phyloP scores from a whole-genome alignment of 164 flowering plant species.

The Warburgia ugandensis region DNA sequence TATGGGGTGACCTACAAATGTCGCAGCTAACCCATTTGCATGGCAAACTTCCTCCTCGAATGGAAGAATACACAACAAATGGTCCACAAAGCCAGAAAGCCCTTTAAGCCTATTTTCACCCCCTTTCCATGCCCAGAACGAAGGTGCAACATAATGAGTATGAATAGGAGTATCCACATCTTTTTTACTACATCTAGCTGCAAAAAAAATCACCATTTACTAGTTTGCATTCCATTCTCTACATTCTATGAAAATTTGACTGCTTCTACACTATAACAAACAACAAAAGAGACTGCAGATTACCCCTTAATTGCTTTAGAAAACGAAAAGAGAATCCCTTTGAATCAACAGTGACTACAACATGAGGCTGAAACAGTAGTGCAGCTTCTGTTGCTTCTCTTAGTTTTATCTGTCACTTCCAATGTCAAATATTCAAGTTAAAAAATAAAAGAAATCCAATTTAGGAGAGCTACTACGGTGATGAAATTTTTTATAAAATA shows the following conservation, averaged over 20 bases:
- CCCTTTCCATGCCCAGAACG: conserved; percentile 99
- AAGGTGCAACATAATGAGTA: conserved; percentile 93
- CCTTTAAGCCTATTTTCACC: conserved; percentile 78
- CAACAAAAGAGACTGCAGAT: conserved; percentile 2
- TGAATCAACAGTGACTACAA: conserved; percentile 81
- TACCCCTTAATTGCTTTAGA: conserved; percentile 63
- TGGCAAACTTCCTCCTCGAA: conserved; percentile 75
- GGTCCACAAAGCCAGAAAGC: conserved; percentile 77
- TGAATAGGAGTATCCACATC: conserved; percentile 41
- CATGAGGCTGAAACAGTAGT: conserved; percentile 66
- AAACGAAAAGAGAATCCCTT: conserved; percentile 93
- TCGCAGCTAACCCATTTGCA: conserved; percentile 63
- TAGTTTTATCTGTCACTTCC: conserved; percentile 47
- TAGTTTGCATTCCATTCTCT: conserved; percentile 1
- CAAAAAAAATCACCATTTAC: conserved; percentile 45
- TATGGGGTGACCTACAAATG: conserved; percentile 93
- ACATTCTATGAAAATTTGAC: neutral
- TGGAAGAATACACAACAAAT: conserved; percentile 87
- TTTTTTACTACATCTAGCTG: conserved; percentile 54
- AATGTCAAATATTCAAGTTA: too few species aligned
- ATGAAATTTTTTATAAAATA: too few species aligned
- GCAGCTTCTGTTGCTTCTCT: conserved; percentile 69
- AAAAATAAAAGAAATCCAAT: too few species aligned
- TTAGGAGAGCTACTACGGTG: too few species aligned
- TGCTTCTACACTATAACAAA: neutral